A percentile compares a stretch with the other conserved stretches of the same genome.
Conservation (phyloP, 108 stramenopile species). For the Pseudonitzschia pungens region DNA sequence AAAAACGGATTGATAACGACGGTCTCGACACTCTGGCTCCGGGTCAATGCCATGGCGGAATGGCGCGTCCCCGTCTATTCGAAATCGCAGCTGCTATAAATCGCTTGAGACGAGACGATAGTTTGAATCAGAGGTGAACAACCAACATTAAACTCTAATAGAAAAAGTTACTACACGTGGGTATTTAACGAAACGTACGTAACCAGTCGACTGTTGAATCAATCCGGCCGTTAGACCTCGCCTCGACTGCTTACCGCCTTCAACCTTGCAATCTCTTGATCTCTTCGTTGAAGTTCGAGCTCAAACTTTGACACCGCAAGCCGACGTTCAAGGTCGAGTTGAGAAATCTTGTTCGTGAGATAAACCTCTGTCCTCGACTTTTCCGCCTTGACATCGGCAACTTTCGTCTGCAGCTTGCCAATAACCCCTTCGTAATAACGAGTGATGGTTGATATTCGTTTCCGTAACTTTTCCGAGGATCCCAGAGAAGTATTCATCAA, state of each 20-base stretch:
- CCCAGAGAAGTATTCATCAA: conserved; percentile 31
- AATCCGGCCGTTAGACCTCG: conserved; percentile 2
- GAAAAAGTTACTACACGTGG: neutral
- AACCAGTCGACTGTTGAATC: neutral
- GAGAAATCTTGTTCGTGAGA: conserved; percentile 5
- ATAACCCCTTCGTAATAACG: conserved; percentile 36
- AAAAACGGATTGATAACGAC: conserved; percentile 47
- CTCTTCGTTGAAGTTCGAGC: neutral
- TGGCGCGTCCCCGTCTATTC: conserved; percentile 66
- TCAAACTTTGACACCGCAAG: neutral
- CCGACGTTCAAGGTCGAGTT: conserved; percentile 6
- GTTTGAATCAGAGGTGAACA: conserved; percentile 10
- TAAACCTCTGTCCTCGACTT: conserved; percentile 19
- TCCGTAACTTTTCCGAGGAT: conserved; percentile 28
- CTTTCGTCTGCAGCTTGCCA: conserved; percentile 23
- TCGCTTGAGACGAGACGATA: conserved; percentile 49
- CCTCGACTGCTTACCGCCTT: conserved; percentile 12
- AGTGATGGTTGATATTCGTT: conserved; percentile 22
- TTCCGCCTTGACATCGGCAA: conserved; percentile 31
- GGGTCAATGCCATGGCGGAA: conserved; percentile 68
- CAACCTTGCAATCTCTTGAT: conserved; percentile 11
- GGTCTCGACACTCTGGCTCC: conserved; percentile 59
- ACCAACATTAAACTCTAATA: neutral
- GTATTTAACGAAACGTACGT: neutral
- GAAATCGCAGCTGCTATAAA: conserved; percentile 83